Base-by-base conservation (phyloP, 192 early-diverging fungal genomes). In the Bifiguratus adelaidae region DNA sequence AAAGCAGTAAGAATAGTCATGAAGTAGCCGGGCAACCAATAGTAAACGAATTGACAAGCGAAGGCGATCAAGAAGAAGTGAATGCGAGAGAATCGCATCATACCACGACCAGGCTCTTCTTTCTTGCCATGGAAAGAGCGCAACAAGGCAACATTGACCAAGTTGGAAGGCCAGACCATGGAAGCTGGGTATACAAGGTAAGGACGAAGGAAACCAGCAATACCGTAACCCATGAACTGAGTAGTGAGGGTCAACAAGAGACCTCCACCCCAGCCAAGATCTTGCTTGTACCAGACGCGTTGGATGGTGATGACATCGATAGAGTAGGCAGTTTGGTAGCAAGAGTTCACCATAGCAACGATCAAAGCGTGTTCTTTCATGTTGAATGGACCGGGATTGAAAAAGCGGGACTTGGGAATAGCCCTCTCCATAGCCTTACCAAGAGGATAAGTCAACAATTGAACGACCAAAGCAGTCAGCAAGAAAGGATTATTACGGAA, bases 81-180 rank as follows among this genome's bases (percentile, higher is more conserved):
- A 61, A 67, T 65, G 44, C 82, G 77, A 11, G 64, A 55, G 27
- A 67, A 55, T 25, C 12, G 7, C n/a, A 26, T 38, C 30, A 59
- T 42, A 9, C 45, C 51, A 20, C 41, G 29, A 32, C 40, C 46
- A 16, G 13, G 19, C 30, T 57, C 54, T 1, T 25, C 32, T 1
- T 41, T 34, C 9, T 21, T 22, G 23, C 50, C 30, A 55, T 93
- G 86, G 36, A 91, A 73, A 2, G 85, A 78, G 13, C 77, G 75
- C 61, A 89, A 87, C 19, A 92, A 60, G 8, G 85, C 78, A 23
- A 87, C 79, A 35, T 76, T 79, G 27, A 85, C 71, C 24, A 96
- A 70, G 24, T 73, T 82, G 2, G 73, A 49, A 2, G 92, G 92
- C 91, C 91, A 98, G 32, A 89, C 68, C 89, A 95, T 91, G 6